phyloP scores from a whole-genome alignment of 148 eudicot genomes.

The Heliamphora exappendiculata region DNA sequence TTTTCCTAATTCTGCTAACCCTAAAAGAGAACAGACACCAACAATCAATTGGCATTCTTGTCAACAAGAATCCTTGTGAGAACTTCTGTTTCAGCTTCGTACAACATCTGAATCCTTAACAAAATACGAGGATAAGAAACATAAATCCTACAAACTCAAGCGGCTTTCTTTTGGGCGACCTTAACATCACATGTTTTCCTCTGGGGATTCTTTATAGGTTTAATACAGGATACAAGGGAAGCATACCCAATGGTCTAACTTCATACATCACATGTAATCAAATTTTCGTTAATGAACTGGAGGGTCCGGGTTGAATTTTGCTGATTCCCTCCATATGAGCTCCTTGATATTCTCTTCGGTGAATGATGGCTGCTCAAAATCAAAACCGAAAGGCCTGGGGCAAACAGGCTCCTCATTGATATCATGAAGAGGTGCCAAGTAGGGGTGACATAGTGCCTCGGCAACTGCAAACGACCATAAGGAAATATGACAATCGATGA shows the following conservation, averaged over 20 bases:
- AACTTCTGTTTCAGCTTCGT: conserved; percentile 1
- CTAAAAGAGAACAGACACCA: neutral
- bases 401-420: conserved; percentile 84
- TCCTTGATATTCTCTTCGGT: conserved; percentile 88
- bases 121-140: neutral
- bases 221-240: conserved; percentile 5
- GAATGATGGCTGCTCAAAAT: conserved; percentile 89
- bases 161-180: neutral
- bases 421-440: conserved; percentile 82
- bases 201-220: neutral
- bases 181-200: neutral
- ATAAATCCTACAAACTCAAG: neutral
- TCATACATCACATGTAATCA: neutral
- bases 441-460: conserved; percentile 69
- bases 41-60: neutral
- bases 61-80: neutral
- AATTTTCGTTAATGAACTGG: conserved; percentile 32
- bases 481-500: neutral
- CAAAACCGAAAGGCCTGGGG: conserved; percentile 70
- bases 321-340: conserved; percentile 85
- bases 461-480: conserved; percentile 30
- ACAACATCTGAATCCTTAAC: conserved; percentile 9
- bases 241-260: conserved; percentile 2
- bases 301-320: conserved; percentile 73
- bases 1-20: neutral